Percentiles rank a stretch among this genome's conserved stretches.
Conservation (phyloP, 176 grass and related monocot species). For the Ensete glaucum region DNA sequence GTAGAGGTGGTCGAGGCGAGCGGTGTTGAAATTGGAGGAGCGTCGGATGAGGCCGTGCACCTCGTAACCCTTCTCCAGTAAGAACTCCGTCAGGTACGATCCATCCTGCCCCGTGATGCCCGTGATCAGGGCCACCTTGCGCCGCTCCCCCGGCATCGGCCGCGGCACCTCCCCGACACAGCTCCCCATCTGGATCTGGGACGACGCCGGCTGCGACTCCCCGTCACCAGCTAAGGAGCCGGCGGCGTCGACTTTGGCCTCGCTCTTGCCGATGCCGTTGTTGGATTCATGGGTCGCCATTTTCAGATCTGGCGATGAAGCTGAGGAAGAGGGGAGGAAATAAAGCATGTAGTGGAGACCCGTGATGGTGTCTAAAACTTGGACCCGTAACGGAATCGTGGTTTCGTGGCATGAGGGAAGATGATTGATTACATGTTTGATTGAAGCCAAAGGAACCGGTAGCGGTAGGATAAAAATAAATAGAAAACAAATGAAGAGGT, state of each 20-base stretch:
- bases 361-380: too few species aligned
- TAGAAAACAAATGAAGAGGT: too few species aligned
- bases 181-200: neutral
- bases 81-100: slow-evolving; percentile 89
- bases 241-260: neutral
- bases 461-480: too few species aligned
- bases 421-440: too few species aligned
- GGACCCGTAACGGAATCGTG: too few species aligned
- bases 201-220: slow-evolving; percentile 14
- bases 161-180: slow-evolving; percentile 8
- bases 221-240: neutral
- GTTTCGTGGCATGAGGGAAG: too few species aligned
- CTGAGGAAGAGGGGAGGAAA: neutral
- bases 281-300: slow-evolving; percentile 5
- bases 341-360: too few species aligned
- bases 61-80: slow-evolving; percentile 80
- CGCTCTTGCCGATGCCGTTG: neutral
- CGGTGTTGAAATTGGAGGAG: slow-evolving; percentile 99
- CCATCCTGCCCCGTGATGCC: slow-evolving; percentile 98
- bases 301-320: neutral
- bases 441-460: too few species aligned
- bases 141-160: slow-evolving; percentile 26
- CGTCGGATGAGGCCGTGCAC: slow-evolving; percentile 95
- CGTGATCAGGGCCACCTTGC: slow-evolving; percentile 81
- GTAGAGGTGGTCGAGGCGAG: slow-evolving; percentile 86